These are phyloP conservation scores for Williopsis jadinii DNA, from an alignment of 1,139 yeast species.

Conservation along the genomic window DNA sequence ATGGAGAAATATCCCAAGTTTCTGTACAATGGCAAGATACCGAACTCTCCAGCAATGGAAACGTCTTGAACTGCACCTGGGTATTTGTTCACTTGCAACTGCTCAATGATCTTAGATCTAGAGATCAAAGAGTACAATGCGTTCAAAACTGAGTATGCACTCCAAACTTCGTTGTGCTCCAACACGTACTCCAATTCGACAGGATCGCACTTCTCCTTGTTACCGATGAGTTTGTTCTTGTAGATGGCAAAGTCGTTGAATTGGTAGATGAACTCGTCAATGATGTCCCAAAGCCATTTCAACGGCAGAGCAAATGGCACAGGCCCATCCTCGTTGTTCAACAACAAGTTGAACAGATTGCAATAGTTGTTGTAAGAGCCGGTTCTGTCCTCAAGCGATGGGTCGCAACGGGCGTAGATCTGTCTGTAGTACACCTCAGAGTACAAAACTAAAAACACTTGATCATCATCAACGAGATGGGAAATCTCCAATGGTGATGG, in stretches of 20 bases:
- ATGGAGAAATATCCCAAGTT: constrained; percentile 42
- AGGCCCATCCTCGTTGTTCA: constrained; percentile 36
- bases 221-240: constrained; percentile 30
- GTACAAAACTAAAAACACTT: constrained; percentile 36
- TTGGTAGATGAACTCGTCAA: constrained; percentile 45
- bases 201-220: constrained; percentile 23
- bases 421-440: constrained; percentile 44
- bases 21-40: constrained; percentile 34
- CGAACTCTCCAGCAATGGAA: constrained; percentile 38
- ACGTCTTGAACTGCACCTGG: constrained; percentile 22
- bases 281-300: constrained; percentile 44
- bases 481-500: constrained; percentile 39
- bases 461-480: constrained; percentile 36
- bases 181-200: constrained; percentile 30
- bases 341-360: constrained; percentile 36
- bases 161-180: constrained; percentile 37
- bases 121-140: constrained; percentile 40
- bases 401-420: constrained; percentile 35
- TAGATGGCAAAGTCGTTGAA: constrained; percentile 37
- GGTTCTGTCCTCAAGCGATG: constrained; percentile 37
- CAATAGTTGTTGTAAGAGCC: constrained; percentile 43
- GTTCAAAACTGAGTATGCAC: constrained; percentile 39
- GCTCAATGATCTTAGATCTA: constrained; percentile 37
- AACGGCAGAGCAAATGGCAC: constrained; percentile 38
- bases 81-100: constrained; percentile 31